Evolutionary conservation across 139 green algal species (phyloP).

Genomic region (Axilococcus clingmanii): DNA sequence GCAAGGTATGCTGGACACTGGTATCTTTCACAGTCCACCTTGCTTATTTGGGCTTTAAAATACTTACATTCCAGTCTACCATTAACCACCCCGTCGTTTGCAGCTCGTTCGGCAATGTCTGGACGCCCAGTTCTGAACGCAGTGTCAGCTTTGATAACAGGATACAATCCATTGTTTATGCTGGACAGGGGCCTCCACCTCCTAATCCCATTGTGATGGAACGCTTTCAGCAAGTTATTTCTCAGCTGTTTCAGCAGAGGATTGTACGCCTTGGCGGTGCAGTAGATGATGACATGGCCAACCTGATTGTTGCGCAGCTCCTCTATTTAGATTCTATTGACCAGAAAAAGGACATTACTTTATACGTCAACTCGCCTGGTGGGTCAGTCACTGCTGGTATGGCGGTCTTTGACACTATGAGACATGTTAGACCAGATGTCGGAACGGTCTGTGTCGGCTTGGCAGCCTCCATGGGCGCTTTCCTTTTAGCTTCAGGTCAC

Average conservation of each 20-base stretch:
- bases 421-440: constrained; percentile 91
- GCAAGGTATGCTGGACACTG: no score
- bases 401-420: constrained; percentile 99
- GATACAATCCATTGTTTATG: constrained; percentile 10
- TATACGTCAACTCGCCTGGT: constrained; percentile 98
- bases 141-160: neutral
- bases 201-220: constrained; percentile 90
- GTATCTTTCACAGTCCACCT: no score
- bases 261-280: constrained; percentile 92
- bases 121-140: neutral
- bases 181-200: constrained; percentile 51
- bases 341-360: constrained; percentile 81
- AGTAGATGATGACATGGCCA: constrained; percentile 99
- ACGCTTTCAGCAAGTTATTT: constrained; percentile 93
- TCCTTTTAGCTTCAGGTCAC: constrained; percentile 88
- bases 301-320: constrained; percentile 96
- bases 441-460: constrained; percentile 96
- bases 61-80: no score
- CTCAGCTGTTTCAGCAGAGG: constrained; percentile 94
- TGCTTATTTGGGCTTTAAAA: no score
- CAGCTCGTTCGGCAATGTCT: neutral
- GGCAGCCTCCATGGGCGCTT: constrained; percentile 97
- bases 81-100: no score
- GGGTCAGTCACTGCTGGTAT: constrained; percentile 94
- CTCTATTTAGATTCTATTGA: constrained; percentile 86